Base-by-base conservation (phyloP, 805 yeast genomes). In the Isabelozyma heimii region DNA sequence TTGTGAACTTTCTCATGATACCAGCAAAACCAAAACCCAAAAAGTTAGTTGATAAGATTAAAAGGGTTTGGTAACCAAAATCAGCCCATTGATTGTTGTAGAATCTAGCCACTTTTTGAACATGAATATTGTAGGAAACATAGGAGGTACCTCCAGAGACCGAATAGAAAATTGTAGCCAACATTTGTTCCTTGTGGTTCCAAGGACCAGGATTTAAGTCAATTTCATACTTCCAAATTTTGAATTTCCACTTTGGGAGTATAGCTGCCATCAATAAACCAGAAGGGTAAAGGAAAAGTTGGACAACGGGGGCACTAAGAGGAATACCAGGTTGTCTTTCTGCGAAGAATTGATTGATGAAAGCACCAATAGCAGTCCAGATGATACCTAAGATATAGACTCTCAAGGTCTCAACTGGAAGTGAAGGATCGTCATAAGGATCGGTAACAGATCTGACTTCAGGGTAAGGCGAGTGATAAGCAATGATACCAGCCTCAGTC, bases 101-200 rank as follows among this genome's bases (percentile, higher is more conserved):
- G 51, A 61, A 71, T 10, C 57, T 46, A 14, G 51, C 49, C 26
- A 59, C 37, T 49, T 63, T 69, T 49, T 52, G 57, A 9, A 55
- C 60, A 13, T 52, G 54, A 41, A 62, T 59, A 46, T 60, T 61
- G 42, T 43, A 56, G 2, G 52, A 37, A n/a, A 55, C 59, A 35
- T 50, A 67, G 42, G 60, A 24, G 10, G 44, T 8, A 27, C 16
- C 2, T 14, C 44, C 50, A 45, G 63, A 60, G 38, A 30, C 37
- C 63, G 51, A 50, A 64, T 49, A 56, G 54, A 57, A 69, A 27
- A 75, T 58, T 7, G 89, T 80, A 1, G 85, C 71, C 49, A 85
- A 72, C 83, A 83, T 81, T 61, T 84, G 89, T 57, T 84, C 89
- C 59, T 84, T 84, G 52, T 63, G 70, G 27, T 73, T 67, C 85